Evolutionary conservation across 1,139 yeast species (phyloP).

Genomic region (Saccharomyces pastorianus): DNA sequence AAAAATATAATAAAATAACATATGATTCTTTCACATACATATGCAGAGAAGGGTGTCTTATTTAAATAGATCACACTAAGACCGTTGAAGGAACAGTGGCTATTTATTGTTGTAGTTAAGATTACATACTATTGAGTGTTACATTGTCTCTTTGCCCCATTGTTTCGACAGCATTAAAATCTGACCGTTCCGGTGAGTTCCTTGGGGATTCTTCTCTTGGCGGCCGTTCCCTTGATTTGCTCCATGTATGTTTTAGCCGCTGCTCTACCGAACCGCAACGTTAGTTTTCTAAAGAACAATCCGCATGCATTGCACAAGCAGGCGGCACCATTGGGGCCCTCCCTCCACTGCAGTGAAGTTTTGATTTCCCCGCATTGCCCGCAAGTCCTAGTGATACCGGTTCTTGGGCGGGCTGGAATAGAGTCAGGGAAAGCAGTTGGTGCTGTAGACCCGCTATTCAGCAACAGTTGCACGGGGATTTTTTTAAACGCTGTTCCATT

Average conservation of each 20-base stretch:
- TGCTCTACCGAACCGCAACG: neutral
- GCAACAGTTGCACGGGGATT: neutral
- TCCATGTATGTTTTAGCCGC: neutral
- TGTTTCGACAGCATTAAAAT: neutral
- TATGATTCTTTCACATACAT: no score
- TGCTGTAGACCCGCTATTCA: neutral
- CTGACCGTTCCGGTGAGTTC: neutral
- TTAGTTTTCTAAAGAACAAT: constrained; percentile 36
- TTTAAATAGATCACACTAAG: no score
- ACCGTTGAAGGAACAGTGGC: no score
- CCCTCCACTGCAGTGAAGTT: constrained; percentile 50
- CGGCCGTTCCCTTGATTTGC: neutral
- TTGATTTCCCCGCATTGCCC: neutral
- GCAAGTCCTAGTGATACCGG: neutral
- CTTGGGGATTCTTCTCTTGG: neutral
- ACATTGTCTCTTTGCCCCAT: neutral
- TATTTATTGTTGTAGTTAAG: no score
- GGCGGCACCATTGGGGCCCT: constrained; percentile 83
- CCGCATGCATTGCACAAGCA: constrained; percentile 91
- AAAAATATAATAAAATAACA: neutral
- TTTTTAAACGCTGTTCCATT: neutral
- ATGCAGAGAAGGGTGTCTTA: no score
- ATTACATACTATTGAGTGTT: neutral
- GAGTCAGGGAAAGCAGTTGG: neutral
- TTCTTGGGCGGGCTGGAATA: neutral